Base-by-base conservation (phyloP, 2,329 filamentous ascomycete species). In the Xylariaceae sp. region DNA sequence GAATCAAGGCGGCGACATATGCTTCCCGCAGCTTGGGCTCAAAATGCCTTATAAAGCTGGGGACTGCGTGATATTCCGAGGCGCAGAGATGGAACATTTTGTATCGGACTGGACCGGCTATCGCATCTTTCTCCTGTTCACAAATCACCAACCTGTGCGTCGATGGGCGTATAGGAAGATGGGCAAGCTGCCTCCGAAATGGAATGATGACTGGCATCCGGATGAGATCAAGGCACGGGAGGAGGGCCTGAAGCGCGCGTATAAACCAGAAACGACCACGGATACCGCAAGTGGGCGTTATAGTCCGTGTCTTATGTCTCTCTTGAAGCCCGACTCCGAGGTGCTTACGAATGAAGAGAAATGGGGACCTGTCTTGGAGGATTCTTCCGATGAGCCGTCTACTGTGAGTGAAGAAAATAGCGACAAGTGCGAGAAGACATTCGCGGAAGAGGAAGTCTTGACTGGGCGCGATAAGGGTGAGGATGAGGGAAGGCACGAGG, bases 1-100 rank as follows among this genome's bases (percentile, higher is more conserved):
- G 28, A 19, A 16, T 43, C 14, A 13, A 56, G 54, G 51, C 3
- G 54, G 43, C 1, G 39, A 56, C n/a, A 13, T 56, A 3, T 51
- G 50, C 18, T 56, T 54, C 38, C 51, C 51, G 1, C 44, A 48
- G 28, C 41, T 54, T 9, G 54, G 33, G 10, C 12, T 48, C 18
- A 39, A 54, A 31, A n/a, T 56, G 40, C 34, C 34, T 4, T 48
- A 56, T 18, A 44, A 43, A 18, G 22, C 41, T 12, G 47, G 54
- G 11, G 54, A 54, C 41, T 36, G 39, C 11, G 46, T 49, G 5
- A 45, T 47, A 5, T 56, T 56, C 19, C 40, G 47, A 18, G 54
- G 54, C 5, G 38, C 43, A 6, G 54, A 54, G 40, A 31, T 56
- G 22, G 54, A 54, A 19, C 47, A 54, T 42, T 56, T 56, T 14